Conservation (phyloP, 2,329 filamentous ascomycete species). For the Penicillium sp. region DNA sequence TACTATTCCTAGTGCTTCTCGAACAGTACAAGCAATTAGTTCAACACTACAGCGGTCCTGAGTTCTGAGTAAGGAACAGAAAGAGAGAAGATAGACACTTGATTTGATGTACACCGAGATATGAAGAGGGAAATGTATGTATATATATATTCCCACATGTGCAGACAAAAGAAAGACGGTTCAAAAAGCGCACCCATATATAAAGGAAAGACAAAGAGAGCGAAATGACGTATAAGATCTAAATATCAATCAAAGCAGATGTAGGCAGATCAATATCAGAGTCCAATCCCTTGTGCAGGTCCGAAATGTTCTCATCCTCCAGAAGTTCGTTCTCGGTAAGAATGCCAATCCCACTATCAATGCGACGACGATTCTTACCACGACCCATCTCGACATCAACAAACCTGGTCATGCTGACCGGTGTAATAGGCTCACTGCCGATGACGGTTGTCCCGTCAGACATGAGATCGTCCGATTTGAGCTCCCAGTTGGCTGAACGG, state of each 20-base stretch:
- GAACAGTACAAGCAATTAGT: conserved; percentile 5
- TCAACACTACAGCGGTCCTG: no score
- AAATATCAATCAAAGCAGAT: conserved; percentile 25
- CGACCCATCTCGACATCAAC: conserved; percentile 42
- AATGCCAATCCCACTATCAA: conserved; percentile 44
- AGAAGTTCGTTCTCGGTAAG: conserved; percentile 31
- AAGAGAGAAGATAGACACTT: conserved; percentile 17
- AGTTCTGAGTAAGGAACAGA: no score
- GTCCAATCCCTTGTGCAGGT: conserved; percentile 7
- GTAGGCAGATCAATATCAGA: conserved; percentile 22
- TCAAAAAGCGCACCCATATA: neutral
- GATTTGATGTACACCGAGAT: neutral
- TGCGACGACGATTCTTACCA: conserved; percentile 37
- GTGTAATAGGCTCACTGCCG: conserved; percentile 44
- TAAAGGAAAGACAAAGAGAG: conserved; percentile 8
- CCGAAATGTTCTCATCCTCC: conserved; percentile 32
- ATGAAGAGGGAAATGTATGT: neutral
- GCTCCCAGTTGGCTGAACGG: conserved; percentile 40
- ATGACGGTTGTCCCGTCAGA: conserved; percentile 25
- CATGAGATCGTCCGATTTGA: conserved; percentile 38
- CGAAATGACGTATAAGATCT: neutral
- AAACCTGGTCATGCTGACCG: conserved; percentile 42
- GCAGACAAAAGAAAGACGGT: neutral
- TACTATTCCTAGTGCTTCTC: conserved; percentile 24
- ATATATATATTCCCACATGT: neutral